phyloP scores from a whole-genome alignment of 345 rosid genomes.

The Hibiscus syriacus region DNA sequence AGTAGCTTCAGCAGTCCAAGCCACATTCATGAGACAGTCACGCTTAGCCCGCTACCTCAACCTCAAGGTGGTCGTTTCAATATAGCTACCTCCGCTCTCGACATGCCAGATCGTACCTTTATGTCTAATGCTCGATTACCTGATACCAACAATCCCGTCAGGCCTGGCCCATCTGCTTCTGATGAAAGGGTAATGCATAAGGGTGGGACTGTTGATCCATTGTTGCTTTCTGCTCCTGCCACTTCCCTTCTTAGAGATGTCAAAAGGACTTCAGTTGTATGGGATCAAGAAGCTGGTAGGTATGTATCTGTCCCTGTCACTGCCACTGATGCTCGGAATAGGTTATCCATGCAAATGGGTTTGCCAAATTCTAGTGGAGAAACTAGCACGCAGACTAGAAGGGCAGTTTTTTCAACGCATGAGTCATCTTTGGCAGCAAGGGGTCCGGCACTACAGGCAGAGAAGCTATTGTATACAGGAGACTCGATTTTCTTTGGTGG shows the following conservation, averaged over 20 bases:
- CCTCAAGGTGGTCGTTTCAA: constrained; percentile 39
- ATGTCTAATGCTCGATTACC: constrained; percentile 30
- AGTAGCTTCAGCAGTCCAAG: constrained; percentile 95
- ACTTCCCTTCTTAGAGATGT: constrained; percentile 82
- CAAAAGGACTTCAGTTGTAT: constrained; percentile 79
- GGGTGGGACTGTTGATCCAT: constrained; percentile 46
- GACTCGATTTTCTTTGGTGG: constrained; percentile 84
- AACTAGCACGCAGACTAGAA: constrained; percentile 32
- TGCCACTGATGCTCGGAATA: constrained; percentile 56
- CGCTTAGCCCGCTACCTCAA: constrained; percentile 84
- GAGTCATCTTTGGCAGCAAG: constrained; percentile 40
- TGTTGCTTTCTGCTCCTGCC: constrained; percentile 61
- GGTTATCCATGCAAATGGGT: constrained; percentile 35
- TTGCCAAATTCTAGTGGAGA: constrained; percentile 37
- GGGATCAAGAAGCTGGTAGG: constrained; percentile 94
- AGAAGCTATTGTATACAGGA: constrained; percentile 74
- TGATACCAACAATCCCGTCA: constrained; percentile 20
- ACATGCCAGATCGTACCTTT: constrained; percentile 36
- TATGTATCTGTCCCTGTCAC: constrained; percentile 73
- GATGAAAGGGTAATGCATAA: constrained; percentile 58
- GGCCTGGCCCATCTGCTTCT: constrained; percentile 30
- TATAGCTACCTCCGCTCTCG: no score
- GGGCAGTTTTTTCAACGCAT: constrained; percentile 34
- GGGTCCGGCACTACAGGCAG: constrained; percentile 48
- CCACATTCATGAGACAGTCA: constrained; percentile 65